A percentile compares a stretch with the other conserved stretches of the same genome.
These are phyloP conservation scores for Psilocybe azurescens DNA, from an alignment of 768 basidiomycete genomes.

Conservation along the genomic window DNA sequence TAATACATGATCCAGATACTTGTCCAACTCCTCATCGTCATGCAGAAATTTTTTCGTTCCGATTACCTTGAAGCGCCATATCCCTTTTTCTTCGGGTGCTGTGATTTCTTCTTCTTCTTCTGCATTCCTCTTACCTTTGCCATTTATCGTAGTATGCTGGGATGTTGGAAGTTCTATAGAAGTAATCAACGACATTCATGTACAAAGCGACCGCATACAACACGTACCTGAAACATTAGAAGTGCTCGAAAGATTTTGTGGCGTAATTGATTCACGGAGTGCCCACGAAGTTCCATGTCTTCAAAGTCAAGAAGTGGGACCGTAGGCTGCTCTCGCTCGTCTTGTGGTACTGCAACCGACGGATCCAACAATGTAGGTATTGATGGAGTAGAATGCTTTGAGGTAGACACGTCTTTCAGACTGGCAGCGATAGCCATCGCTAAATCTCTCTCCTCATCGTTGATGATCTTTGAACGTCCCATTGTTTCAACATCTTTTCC, in stretches of 20 bases:
- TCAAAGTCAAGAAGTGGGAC: not conserved
- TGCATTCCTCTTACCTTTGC: constrained; percentile 4
- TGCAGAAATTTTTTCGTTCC: constrained; percentile 67
- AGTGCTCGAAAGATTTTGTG: not conserved
- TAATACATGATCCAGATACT: constrained; percentile 57
- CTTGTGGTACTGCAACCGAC: not conserved
- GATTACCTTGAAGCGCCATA: constrained; percentile 51
- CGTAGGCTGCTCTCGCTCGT: not conserved
- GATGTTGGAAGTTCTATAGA: not conserved
- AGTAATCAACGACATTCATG: not conserved
- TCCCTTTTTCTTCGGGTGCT: constrained; percentile 17
- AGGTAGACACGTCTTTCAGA: constrained; percentile 6
- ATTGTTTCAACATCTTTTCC: constrained; percentile 8
- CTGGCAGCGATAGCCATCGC: constrained; percentile 25
- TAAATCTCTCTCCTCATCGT: constrained; percentile 18
- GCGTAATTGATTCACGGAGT: constrained; percentile 13
- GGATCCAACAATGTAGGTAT: not conserved
- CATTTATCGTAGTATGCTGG: not conserved
- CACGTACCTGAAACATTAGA: not conserved
- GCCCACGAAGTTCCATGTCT: constrained; percentile 18
- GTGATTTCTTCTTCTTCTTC: constrained; percentile 2
- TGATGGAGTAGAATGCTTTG: not conserved
- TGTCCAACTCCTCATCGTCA: constrained; percentile 56
- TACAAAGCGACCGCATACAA: not conserved
- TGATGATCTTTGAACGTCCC: not conserved